These are phyloP conservation scores for Rhododendron simsii DNA, from an alignment of 148 eudicot genomes.

Conservation along the genomic window DNA sequence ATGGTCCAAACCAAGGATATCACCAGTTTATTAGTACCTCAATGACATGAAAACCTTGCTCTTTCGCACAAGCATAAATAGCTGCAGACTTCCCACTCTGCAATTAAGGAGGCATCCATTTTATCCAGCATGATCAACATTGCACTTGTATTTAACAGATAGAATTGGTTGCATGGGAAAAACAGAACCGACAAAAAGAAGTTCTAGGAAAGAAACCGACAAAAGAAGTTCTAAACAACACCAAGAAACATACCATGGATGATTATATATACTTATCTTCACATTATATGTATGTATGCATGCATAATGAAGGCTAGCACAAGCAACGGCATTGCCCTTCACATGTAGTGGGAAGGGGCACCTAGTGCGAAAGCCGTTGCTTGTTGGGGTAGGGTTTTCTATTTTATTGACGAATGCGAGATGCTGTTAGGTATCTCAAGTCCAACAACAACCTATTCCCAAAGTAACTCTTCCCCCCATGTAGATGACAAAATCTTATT, in stretches of 20 bases:
- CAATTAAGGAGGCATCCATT: constrained; percentile 18
- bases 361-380: too few species aligned
- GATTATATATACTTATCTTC: not conserved
- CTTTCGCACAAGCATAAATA: constrained; percentile 94
- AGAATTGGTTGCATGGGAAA: not conserved
- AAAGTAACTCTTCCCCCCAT: not conserved
- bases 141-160: not conserved
- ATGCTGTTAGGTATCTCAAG: too few species aligned
- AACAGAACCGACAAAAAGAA: not conserved
- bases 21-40: constrained; percentile 47
- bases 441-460: not conserved
- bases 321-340: too few species aligned
- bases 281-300: not conserved
- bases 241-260: not conserved
- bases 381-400: too few species aligned
- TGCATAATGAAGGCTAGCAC: not conserved
- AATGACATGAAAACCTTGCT: constrained; percentile 85
- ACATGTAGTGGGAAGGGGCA: too few species aligned
- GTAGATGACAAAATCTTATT: not conserved
- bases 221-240: not conserved
- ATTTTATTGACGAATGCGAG: too few species aligned
- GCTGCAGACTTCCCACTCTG: constrained; percentile 99
- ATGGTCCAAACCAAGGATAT: constrained; percentile 11
- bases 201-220: not conserved
- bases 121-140: not conserved